Percentiles rank a stretch among this genome's conserved stretches.
These are phyloP conservation scores for Pilasporangium apinafurcum DNA, from an alignment of 352 stramenopile genomes.

Conservation along the genomic window DNA sequence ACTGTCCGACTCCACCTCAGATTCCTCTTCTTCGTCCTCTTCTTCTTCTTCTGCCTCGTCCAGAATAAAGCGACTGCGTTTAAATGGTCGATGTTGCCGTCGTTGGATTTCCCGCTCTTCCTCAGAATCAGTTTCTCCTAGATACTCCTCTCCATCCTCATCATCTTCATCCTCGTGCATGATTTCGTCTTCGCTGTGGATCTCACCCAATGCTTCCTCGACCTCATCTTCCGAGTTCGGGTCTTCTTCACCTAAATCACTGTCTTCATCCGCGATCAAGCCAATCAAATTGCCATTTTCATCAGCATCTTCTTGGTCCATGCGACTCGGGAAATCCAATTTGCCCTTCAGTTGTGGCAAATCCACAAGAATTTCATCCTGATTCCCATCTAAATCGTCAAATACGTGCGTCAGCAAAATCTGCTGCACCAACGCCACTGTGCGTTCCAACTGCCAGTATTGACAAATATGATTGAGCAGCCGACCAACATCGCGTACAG, in stretches of 20 bases:
- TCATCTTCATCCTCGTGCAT: slow-evolving; percentile 17
- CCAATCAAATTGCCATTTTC: slow-evolving; percentile 78
- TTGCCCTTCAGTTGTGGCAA: slow-evolving; percentile 45
- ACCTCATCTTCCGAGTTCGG: slow-evolving; percentile 25
- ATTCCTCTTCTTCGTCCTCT: slow-evolving; percentile 26
- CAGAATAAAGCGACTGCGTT: slow-evolving; percentile 64
- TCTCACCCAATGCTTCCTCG: slow-evolving; percentile 13
- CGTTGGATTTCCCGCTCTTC: slow-evolving; percentile 33
- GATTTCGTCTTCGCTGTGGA: slow-evolving; percentile 17
- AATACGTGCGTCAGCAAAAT: slow-evolving; percentile 69
- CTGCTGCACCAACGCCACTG: slow-evolving; percentile 56
- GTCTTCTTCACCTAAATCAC: slow-evolving; percentile 53
- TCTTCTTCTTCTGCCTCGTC: slow-evolving; percentile 75
- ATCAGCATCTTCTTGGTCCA: slow-evolving; percentile 76
- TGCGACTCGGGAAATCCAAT: slow-evolving; percentile 75
- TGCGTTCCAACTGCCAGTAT: slow-evolving; percentile 62
- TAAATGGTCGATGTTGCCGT: slow-evolving; percentile 6
- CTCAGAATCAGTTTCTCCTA: slow-evolving; percentile 65
- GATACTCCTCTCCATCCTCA: slow-evolving; percentile 24
- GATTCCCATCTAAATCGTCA: slow-evolving; percentile 79
- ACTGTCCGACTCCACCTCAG: slow-evolving; percentile 12
- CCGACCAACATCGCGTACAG: slow-evolving; percentile 54
- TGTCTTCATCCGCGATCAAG: slow-evolving; percentile 60
- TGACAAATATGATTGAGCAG: slow-evolving; percentile 53
- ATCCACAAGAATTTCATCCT: slow-evolving; percentile 62